Evolutionary conservation across 805 yeast species (phyloP).

Genomic region (Ogataea trehaloabstinens): DNA sequence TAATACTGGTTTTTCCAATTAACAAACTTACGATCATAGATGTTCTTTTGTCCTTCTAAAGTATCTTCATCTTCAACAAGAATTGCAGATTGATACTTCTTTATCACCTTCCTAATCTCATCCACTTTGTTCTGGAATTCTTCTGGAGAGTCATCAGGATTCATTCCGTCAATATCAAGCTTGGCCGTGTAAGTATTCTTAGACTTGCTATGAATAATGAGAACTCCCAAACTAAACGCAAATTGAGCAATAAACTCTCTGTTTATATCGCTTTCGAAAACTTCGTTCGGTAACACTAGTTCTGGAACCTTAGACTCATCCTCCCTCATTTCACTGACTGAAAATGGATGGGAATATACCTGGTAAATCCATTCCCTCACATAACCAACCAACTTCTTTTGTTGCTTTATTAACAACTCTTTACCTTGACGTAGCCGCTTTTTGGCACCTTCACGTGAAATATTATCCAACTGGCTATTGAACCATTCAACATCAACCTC

Average conservation of each 20-base stretch:
- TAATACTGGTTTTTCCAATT: conserved; percentile 88
- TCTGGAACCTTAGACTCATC: conserved; percentile 44
- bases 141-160: conserved; percentile 64
- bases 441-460: conserved; percentile 69
- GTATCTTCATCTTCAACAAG: conserved; percentile 58
- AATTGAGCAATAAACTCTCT: conserved; percentile 60
- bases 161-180: conserved; percentile 72
- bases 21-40: conserved; percentile 72
- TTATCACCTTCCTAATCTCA: conserved; percentile 52
- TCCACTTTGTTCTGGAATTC: conserved; percentile 54
- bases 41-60: conserved; percentile 50
- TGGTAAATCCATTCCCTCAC: conserved; percentile 49
- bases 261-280: conserved; percentile 43
- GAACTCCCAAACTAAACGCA: conserved; percentile 64
- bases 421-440: conserved; percentile 66
- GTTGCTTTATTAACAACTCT: conserved; percentile 63
- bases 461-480: conserved; percentile 76
- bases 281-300: conserved; percentile 45
- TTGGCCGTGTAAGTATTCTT: conserved; percentile 55
- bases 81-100: conserved; percentile 63
- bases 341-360: conserved; percentile 33
- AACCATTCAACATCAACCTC: conserved; percentile 91
- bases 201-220: conserved; percentile 62
- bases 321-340: conserved; percentile 28
- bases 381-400: conserved; percentile 66